phyloP scores from a whole-genome alignment of 441 rosid genomes.

The Brassica hybrid region DNA sequence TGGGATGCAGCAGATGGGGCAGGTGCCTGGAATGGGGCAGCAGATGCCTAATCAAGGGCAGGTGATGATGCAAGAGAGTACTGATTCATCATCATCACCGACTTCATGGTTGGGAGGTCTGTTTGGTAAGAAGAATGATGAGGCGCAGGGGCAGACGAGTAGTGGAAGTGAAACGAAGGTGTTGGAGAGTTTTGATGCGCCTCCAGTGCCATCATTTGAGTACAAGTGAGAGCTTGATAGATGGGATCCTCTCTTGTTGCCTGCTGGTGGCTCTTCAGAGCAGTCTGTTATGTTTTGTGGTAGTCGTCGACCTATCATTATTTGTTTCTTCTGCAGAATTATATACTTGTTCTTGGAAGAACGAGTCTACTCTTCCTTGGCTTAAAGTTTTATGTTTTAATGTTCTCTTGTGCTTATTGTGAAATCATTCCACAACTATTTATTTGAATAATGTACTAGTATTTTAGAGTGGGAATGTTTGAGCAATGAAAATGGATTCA shows the following conservation, averaged over 20 bases:
- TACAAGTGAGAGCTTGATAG: conserved; percentile 37
- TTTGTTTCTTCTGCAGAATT: neutral
- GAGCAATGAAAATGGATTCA: too few species aligned
- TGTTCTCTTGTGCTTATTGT: too few species aligned
- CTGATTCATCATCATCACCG: conserved; percentile 30
- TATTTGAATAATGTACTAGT: too few species aligned
- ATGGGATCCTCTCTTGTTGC: neutral
- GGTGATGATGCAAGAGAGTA: conserved; percentile 29
- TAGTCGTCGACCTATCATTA: neutral
- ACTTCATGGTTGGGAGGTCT: conserved; percentile 60
- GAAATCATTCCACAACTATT: too few species aligned
- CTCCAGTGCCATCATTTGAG: conserved; percentile 46
- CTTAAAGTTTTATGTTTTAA: too few species aligned
- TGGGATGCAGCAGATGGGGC: conserved; percentile 12
- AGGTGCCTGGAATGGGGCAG: conserved; percentile 8
- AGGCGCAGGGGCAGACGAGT: conserved; percentile 43
- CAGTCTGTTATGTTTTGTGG: conserved; percentile 4
- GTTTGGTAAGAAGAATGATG: conserved; percentile 56
- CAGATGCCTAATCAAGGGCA: conserved; percentile 52
- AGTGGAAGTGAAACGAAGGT: conserved; percentile 44
- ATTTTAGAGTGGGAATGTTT: too few species aligned
- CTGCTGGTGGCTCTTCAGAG: neutral
- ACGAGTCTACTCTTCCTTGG: too few species aligned
- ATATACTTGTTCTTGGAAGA: conserved; percentile 30
- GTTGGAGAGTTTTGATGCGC: conserved; percentile 48